Base-by-base conservation (phyloP, 2,329 filamentous ascomycete species). In the Rugonectria rugulosa region DNA sequence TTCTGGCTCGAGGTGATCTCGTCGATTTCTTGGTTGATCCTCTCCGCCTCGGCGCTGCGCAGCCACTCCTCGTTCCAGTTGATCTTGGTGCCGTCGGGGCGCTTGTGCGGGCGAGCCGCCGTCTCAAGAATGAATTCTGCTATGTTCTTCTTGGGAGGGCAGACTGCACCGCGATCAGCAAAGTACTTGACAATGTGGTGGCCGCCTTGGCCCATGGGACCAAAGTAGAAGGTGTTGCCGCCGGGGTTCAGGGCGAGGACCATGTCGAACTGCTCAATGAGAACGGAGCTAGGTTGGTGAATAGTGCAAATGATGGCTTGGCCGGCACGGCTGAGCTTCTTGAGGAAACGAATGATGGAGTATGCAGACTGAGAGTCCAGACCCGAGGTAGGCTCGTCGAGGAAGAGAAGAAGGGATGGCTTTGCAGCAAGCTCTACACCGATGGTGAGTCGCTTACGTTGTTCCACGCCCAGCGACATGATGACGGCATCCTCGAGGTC, bases 1-100 rank as follows among this genome's bases (percentile, higher is more conserved):
- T 24, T 19, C 32, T 24, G 37, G 36, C 14, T 40, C 15, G 15
- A 31, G 27, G 3, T 24, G 23, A 48, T 40, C n/a, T 15, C n/a
- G 21, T 57, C 49, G 50, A 92, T 91, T 63, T 92, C 88, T 7
- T 82, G 72, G 7, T 86, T 71, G 20, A 91, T 75, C 2, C 73
- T 70, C 31, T 77, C 75, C 58, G 84, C 84, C 66, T 91, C 80
- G 7, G 83, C 74, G 1, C 87, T 91, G 40, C 81, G 82, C 36
- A 78, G 75, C 90, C 90, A 93, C 68, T 90, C 87, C 36, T 90
- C 82, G 67, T 89, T 88, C 89, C 90, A 93, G 68, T 91, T 81
- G 29, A 90, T 60, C 40, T 69, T 70, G n/a, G 68, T 71, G 10
- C 71, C 73, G 20, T 73, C 70, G 2, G 67, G 64, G 21, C 65